Evolutionary conservation across 768 basidiomycete species (phyloP).

Genomic region (Termitomyces sp.): DNA sequence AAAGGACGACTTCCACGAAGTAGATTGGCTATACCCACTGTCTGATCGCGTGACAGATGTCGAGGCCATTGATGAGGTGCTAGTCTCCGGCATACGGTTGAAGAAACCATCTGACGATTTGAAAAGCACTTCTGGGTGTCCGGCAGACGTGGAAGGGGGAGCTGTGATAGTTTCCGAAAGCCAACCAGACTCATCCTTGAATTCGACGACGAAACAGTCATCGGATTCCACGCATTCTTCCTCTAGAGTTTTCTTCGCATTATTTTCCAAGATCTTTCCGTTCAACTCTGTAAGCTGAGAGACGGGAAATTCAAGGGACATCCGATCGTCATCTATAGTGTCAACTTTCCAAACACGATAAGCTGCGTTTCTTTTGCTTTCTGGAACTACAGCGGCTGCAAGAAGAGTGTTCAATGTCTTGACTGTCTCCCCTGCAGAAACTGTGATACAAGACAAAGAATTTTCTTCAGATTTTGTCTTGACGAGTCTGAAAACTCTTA

Average conservation of each 20-base stretch:
- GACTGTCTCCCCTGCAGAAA: conserved; percentile 50
- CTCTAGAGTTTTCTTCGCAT: conserved; percentile 41
- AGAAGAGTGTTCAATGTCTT: conserved; percentile 34
- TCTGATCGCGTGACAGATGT: conserved; percentile 17
- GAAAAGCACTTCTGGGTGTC: conserved; percentile 35
- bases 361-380: conserved; percentile 24
- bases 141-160: conserved; percentile 12
- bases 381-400: conserved; percentile 27
- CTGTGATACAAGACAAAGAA: conserved; percentile 30
- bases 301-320: conserved; percentile 24
- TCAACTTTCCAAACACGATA: conserved; percentile 65
- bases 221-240: conserved; percentile 53
- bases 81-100: conserved; percentile 22
- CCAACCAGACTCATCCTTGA: conserved; percentile 56
- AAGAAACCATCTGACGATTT: conserved; percentile 52
- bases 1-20: conserved; percentile 24
- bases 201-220: conserved; percentile 77
- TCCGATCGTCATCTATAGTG: conserved; percentile 30
- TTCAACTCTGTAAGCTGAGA: conserved; percentile 24
- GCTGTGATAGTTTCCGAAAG: conserved; percentile 31
- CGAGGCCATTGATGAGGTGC: conserved; percentile 2
- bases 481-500: conserved; percentile 50
- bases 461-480: conserved; percentile 19
- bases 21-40: conserved; percentile 16
- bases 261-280: conserved; percentile 38